Evolutionary conservation across 73 alveolate genomes (phyloP).

Genomic region (Tetrahymena malaccensis): DNA sequence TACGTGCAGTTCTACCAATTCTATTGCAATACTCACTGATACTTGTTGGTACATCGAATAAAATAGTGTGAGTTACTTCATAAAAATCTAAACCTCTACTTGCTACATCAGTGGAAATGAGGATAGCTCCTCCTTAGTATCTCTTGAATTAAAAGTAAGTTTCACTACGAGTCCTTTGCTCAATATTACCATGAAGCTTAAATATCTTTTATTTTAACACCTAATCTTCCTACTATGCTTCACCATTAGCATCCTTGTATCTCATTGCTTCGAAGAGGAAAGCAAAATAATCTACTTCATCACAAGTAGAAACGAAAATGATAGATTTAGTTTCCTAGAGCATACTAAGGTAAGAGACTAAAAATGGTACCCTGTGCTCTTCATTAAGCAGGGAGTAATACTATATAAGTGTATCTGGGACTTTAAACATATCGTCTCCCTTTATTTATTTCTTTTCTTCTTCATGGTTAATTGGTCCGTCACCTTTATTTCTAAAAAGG

Average conservation of each 20-base stretch:
- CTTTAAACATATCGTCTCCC: background rate
- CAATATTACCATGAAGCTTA: constrained; percentile 92
- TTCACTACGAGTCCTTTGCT: constrained; percentile 79
- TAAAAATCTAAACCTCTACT: constrained; percentile 93
- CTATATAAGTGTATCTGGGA: constrained; percentile 22
- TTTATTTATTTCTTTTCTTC: background rate
- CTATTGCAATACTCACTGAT: constrained; percentile 86
- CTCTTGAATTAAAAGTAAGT: constrained; percentile 68
- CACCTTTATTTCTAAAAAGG: background rate
- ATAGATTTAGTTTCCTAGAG: constrained; percentile 22
- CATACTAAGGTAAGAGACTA: constrained; percentile 2
- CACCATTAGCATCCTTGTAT: constrained; percentile 8
- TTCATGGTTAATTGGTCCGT: background rate
- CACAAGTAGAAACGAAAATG: constrained; percentile 67
- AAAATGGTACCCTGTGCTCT: constrained; percentile 23
- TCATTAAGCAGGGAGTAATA: constrained; percentile 32
- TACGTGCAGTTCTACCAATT: constrained; percentile 94
- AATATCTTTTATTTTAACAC: constrained; percentile 63
- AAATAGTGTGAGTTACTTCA: constrained; percentile 78
- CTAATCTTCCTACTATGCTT: constrained; percentile 18
- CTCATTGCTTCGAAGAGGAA: constrained; percentile 29
- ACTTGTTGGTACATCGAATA: constrained; percentile 78
- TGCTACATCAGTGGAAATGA: constrained; percentile 92
- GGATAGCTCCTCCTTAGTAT: constrained; percentile 58
- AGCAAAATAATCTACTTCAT: constrained; percentile 49